Evolutionary conservation across 2,329 filamentous ascomycete species (phyloP).

Genomic region (Aureobasidium lini): DNA sequence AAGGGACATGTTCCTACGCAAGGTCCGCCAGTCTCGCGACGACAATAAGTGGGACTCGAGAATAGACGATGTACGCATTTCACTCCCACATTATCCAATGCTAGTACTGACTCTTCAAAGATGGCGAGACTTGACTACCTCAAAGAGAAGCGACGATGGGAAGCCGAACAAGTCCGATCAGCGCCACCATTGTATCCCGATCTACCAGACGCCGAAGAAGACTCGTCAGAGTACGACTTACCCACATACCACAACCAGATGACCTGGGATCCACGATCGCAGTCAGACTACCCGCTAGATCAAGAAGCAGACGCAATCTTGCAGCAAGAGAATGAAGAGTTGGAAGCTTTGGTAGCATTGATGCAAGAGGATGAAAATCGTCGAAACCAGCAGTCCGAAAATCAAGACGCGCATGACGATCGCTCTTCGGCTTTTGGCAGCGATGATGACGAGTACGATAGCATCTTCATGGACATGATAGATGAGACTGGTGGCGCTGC

Average conservation of each 20-base stretch:
- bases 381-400: constrained; percentile 1
- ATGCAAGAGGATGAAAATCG: constrained; percentile 27
- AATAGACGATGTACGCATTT: constrained; percentile 37
- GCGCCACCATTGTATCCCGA: constrained; percentile 27
- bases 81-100: background rate
- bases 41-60: constrained; percentile 39
- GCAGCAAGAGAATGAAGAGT: constrained; percentile 36
- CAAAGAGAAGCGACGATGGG: constrained; percentile 36
- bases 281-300: constrained; percentile 18
- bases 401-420: constrained; percentile 9
- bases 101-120: constrained; percentile 23
- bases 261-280: constrained; percentile 8
- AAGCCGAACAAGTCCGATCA: constrained; percentile 34
- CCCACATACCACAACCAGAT: background rate
- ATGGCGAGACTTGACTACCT: constrained; percentile 43
- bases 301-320: constrained; percentile 34
- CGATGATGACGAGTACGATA: constrained; percentile 51
- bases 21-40: constrained; percentile 37
- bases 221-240: constrained; percentile 15
- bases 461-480: constrained; percentile 58
- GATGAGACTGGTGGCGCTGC: constrained; percentile 33
- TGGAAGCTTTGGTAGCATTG: constrained; percentile 38
- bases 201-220: constrained; percentile 19
- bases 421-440: constrained; percentile 34
- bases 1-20: constrained; percentile 62